Conservation (phyloP, 148 eudicot genomes). For the Vaccinium myrtillus region DNA sequence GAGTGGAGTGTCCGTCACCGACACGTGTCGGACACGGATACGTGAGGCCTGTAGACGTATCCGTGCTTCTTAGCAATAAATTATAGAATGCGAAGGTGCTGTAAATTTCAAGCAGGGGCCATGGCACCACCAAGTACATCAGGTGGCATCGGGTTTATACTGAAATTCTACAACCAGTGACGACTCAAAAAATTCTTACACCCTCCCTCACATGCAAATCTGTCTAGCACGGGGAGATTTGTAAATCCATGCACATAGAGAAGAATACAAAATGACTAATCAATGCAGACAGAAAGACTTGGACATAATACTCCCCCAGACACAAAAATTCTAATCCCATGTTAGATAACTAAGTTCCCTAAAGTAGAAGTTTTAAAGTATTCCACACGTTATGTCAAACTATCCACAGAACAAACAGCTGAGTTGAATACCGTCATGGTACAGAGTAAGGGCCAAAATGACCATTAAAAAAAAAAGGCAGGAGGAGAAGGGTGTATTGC, state of each 20-base stretch:
- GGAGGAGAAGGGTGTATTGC: neutral
- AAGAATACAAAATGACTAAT: neutral
- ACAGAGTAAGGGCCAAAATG: neutral
- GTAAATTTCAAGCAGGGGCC: neutral
- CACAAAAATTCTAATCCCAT: neutral
- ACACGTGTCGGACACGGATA: no score
- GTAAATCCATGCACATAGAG: neutral
- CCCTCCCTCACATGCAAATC: neutral
- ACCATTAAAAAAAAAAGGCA: neutral
- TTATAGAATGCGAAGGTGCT: neutral
- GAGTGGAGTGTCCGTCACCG: no score
- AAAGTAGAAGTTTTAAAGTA: neutral
- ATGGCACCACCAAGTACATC: neutral
- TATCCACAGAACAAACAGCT: neutral
- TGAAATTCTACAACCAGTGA: neutral
- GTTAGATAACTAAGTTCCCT: neutral
- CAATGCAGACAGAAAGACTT: neutral
- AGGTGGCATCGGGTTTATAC: neutral
- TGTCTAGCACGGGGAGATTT: neutral
- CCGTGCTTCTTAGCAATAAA: no score
- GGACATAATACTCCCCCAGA: neutral
- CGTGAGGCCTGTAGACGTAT: no score
- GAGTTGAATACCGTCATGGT: neutral
- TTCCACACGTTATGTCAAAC: neutral
- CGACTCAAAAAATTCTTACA: neutral